Conservation (phyloP, 2,329 filamentous ascomycete species). For the Nemania abortiva region DNA sequence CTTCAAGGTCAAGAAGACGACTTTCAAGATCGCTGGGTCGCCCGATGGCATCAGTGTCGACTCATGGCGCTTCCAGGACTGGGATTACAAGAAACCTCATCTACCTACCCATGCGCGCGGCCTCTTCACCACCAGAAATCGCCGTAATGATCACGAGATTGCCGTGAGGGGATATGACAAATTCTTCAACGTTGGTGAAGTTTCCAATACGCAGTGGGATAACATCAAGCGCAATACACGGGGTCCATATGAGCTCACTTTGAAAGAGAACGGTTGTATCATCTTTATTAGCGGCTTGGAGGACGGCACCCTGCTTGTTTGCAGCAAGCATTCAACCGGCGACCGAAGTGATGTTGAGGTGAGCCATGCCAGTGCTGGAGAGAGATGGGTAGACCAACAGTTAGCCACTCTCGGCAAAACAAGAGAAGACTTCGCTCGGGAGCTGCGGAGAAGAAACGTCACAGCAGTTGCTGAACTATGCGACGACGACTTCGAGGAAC, state of each 20-base stretch:
- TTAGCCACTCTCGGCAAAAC: conserved; percentile 82
- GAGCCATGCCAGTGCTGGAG: conserved; percentile 88
- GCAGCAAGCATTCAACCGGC: conserved; percentile 98
- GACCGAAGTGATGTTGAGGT: conserved; percentile 75
- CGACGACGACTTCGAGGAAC: conserved; percentile 96
- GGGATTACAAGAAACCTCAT: conserved; percentile 90
- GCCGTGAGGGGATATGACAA: conserved; percentile 95
- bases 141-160: conserved; percentile 78
- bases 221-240: conserved; percentile 80
- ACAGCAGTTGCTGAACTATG: conserved; percentile 97
- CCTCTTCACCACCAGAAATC: conserved; percentile 85
- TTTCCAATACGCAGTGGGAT: conserved; percentile 83
- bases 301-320: conserved; percentile 91
- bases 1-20: conserved; percentile 84
- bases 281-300: conserved; percentile 95
- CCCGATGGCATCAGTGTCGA: conserved; percentile 76
- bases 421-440: conserved; percentile 79
- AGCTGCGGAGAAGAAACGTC: conserved; percentile 83
- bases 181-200: conserved; percentile 95
- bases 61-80: conserved; percentile 94
- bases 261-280: conserved; percentile 99
- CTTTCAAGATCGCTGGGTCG: conserved; percentile 74
- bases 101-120: conserved; percentile 94
- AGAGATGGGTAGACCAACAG: conserved; percentile 84
- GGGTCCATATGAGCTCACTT: conserved; percentile 92